Percentiles rank a stretch among this genome's conserved stretches.
phyloP scores from a whole-genome alignment of 148 eudicot species.

The Amaranthus cruentus region DNA sequence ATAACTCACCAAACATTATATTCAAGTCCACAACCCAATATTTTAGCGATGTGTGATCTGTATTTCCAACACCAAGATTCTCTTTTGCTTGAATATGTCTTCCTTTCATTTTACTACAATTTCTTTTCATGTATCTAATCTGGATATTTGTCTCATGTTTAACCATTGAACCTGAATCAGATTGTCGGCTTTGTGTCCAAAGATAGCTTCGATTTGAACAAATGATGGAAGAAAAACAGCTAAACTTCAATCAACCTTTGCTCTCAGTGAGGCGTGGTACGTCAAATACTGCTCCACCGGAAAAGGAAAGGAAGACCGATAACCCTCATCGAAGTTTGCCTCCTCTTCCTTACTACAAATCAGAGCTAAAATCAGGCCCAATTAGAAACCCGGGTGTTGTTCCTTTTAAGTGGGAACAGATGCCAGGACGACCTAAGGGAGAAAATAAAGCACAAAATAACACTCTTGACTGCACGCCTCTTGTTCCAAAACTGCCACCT shows the following conservation, averaged over 20 bases:
- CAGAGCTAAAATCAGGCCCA: constrained; percentile 78
- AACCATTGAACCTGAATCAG: neutral
- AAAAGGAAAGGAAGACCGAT: constrained; percentile 25
- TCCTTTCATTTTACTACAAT: neutral
- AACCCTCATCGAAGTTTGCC: constrained; percentile 26
- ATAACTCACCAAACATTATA: too few relatives aligned
- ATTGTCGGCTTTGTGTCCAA: constrained; percentile 8
- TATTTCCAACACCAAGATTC: neutral
- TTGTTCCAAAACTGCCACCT: constrained; percentile 74
- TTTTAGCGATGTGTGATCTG: too few relatives aligned
- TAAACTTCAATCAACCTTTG: constrained; percentile 62
- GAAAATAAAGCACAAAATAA: constrained; percentile 32
- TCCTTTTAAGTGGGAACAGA: constrained; percentile 83
- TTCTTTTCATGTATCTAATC: neutral
- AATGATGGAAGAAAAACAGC: constrained; percentile 59
- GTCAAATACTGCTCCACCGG: constrained; percentile 27
- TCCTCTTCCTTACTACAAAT: constrained; percentile 49
- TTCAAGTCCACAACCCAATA: too few relatives aligned
- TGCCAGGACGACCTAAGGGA: constrained; percentile 73
- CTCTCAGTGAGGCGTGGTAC: constrained; percentile 78
- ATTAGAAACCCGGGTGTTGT: constrained; percentile 66
- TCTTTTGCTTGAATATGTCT: neutral
- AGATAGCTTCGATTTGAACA: constrained; percentile 20
- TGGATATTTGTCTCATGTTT: neutral
- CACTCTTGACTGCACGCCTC: constrained; percentile 27